These are phyloP conservation scores for Tilletiaria anomala DNA, from an alignment of 1,284 basidiomycete species.

Conservation along the genomic window DNA sequence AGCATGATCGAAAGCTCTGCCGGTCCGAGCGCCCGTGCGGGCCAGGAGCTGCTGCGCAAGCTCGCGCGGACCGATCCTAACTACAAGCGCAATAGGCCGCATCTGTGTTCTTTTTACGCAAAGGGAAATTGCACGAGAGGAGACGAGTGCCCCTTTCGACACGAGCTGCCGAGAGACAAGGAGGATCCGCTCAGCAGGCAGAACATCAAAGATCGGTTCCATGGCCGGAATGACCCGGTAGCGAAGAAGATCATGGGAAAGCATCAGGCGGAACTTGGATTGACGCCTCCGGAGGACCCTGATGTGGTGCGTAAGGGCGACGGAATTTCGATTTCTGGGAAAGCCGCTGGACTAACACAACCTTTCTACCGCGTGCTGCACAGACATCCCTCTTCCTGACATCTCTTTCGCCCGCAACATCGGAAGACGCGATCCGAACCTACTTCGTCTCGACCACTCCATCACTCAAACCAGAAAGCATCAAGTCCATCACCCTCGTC, in stretches of 20 bases:
- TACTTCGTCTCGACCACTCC: constrained; percentile 46
- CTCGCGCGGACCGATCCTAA: constrained; percentile 84
- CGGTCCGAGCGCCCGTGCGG: constrained; percentile 40
- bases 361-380: constrained; percentile 46
- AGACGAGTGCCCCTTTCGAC: constrained; percentile 80
- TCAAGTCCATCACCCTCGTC: constrained; percentile 45
- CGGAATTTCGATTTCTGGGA: neutral
- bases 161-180: constrained; percentile 58
- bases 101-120: constrained; percentile 85
- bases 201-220: constrained; percentile 68
- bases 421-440: constrained; percentile 64
- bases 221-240: constrained; percentile 77
- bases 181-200: constrained; percentile 74
- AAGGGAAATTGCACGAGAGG: constrained; percentile 92
- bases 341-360: neutral
- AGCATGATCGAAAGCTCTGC: constrained; percentile 24
- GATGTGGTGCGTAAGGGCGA: constrained; percentile 55
- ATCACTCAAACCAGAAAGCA: constrained; percentile 44
- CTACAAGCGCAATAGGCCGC: constrained; percentile 88
- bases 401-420: constrained; percentile 58
- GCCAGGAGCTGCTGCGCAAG: constrained; percentile 89
- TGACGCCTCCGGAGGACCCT: constrained; percentile 75
- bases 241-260: constrained; percentile 67
- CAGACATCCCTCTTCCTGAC: constrained; percentile 83
- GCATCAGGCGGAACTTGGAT: constrained; percentile 60